Percentiles rank a stretch among this genome's conserved stretches.
These are phyloP conservation scores for Starmerella apis DNA, from an alignment of 805 yeast genomes.

Conservation along the genomic window DNA sequence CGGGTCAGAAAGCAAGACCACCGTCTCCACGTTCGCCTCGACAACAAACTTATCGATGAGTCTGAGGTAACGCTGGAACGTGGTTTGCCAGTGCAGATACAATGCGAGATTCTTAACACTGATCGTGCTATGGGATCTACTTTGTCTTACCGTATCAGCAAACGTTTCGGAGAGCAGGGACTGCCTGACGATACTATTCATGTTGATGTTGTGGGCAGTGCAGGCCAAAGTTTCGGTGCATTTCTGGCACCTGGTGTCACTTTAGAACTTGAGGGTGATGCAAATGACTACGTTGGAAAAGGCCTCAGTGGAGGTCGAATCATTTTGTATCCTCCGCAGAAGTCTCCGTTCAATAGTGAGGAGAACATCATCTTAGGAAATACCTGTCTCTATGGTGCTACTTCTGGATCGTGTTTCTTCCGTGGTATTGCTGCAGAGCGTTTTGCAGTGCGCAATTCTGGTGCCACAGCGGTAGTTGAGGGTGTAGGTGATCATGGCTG, in stretches of 20 bases:
- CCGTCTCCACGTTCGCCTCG: constrained; percentile 81
- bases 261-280: constrained; percentile 90
- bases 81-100: constrained; percentile 93
- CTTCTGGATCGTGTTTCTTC: constrained; percentile 86
- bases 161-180: constrained; percentile 84
- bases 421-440: constrained; percentile 98
- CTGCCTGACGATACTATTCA: constrained; percentile 94
- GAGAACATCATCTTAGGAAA: constrained; percentile 95
- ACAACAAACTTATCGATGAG: constrained; percentile 91
- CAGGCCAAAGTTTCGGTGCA: constrained; percentile 98
- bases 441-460: constrained; percentile 96
- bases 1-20: constrained; percentile 91
- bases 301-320: constrained; percentile 93
- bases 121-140: constrained; percentile 96
- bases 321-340: constrained; percentile 82
- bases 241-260: constrained; percentile 94
- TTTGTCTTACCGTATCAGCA: constrained; percentile 84
- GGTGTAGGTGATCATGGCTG: constrained; percentile 98
- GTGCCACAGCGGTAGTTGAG: constrained; percentile 93
- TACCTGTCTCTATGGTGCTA: constrained; percentile 96
- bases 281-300: constrained; percentile 96
- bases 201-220: constrained; percentile 82
- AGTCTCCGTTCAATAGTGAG: constrained; percentile 77
- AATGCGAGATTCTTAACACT: constrained; percentile 85
- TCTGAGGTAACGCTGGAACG: constrained; percentile 89